These are phyloP conservation scores for Colletotrichum viniferum DNA, from an alignment of 2,329 filamentous ascomycete genomes.

Conservation along the genomic window DNA sequence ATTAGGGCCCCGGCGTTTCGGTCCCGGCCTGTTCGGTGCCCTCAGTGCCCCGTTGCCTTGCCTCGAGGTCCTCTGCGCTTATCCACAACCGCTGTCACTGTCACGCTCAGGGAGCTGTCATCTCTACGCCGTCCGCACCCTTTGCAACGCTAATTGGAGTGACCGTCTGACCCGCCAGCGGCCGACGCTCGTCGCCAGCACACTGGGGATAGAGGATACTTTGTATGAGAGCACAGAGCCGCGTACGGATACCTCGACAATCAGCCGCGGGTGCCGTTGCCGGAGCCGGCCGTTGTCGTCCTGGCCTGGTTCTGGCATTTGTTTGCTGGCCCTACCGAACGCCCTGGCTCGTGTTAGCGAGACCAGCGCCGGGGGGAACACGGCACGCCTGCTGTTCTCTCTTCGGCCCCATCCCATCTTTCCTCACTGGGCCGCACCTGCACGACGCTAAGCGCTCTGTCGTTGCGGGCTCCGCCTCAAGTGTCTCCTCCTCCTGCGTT, in stretches of 20 bases:
- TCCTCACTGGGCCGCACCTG: constrained; percentile 5
- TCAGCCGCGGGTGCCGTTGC: not conserved
- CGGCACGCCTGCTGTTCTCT: constrained; percentile 6
- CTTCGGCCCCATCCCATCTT: constrained; percentile 7
- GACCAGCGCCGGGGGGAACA: not conserved
- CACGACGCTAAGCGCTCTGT: not conserved
- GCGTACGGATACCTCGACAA: not conserved
- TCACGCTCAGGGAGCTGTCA: not conserved
- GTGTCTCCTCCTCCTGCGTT: not conserved
- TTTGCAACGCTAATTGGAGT: not conserved
- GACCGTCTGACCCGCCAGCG: not conserved
- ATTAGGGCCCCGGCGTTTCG: not conserved
- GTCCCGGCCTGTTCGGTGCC: not conserved
- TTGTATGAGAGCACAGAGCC: not conserved
- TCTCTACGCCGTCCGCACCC: not conserved
- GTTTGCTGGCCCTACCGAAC: not conserved
- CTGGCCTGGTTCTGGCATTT: not conserved
- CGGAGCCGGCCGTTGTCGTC: not conserved
- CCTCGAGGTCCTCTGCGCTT: not conserved
- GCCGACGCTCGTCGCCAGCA: not conserved
- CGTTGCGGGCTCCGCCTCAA: not conserved
- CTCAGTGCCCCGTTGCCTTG: not conserved
- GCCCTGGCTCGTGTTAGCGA: not conserved
- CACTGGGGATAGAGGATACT: not conserved
- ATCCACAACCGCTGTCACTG: not conserved